phyloP scores from a whole-genome alignment of 208 protist species.

The Crithidia acanthocephali region DNA sequence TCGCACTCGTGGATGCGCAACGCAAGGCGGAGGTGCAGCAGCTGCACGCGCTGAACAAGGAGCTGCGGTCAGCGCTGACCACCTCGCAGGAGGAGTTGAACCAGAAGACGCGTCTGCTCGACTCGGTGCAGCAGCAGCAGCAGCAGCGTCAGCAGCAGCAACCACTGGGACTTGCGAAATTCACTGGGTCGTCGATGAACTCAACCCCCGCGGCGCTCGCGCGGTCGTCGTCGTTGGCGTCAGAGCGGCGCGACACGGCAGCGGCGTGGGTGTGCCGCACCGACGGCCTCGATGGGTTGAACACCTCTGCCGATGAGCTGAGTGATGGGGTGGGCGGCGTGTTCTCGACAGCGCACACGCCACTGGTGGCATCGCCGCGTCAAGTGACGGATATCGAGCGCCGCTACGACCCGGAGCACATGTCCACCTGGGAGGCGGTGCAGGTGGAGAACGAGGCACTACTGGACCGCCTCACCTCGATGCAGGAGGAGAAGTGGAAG shows the following conservation, averaged over 20 bases:
- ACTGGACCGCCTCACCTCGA: constrained; percentile 41
- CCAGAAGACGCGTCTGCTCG: constrained; percentile 36
- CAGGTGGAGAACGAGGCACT: constrained; percentile 70
- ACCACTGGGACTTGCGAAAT: neutral
- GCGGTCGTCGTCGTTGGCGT: constrained; percentile 6
- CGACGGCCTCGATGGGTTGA: neutral
- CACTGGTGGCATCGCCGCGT: constrained; percentile 3
- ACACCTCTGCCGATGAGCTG: constrained; percentile 3
- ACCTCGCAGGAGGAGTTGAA: constrained; percentile 58
- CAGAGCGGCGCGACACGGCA: constrained; percentile 19
- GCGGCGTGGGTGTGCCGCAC: constrained; percentile 12
- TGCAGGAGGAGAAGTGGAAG: constrained; percentile 71
- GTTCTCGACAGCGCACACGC: constrained; percentile 1
- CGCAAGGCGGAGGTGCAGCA: constrained; percentile 53
- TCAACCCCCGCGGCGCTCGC: neutral
- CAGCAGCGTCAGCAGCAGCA: constrained; percentile 4
- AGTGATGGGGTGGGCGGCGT: constrained; percentile 3
- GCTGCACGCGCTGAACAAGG: constrained; percentile 58
- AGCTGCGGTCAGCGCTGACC: constrained; percentile 63
- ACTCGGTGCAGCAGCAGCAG: constrained; percentile 24
- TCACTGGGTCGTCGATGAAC: neutral
- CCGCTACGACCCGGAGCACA: constrained; percentile 51
- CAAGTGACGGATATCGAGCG: constrained; percentile 40
- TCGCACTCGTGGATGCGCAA: constrained; percentile 51
- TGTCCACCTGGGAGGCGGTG: constrained; percentile 54